phyloP scores from a whole-genome alignment of 2,329 filamentous ascomycete species.

The Colletotrichum trifolii region DNA sequence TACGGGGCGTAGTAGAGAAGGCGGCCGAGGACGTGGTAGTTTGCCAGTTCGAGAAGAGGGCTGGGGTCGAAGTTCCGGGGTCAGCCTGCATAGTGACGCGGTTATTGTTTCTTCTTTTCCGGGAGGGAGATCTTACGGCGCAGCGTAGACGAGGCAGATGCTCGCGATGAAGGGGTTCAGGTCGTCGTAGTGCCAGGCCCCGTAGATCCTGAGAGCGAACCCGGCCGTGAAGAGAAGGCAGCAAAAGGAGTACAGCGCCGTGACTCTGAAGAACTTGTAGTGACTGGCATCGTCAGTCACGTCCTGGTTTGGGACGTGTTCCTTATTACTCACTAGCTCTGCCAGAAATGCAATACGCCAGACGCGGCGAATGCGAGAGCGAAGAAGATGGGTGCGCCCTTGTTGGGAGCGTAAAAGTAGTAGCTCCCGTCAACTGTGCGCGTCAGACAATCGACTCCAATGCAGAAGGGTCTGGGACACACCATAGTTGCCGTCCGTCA shows the following conservation, averaged over 20 bases:
- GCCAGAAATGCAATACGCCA: constrained; percentile 53
- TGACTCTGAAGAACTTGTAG: constrained; percentile 68
- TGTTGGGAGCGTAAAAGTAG: constrained; percentile 60
- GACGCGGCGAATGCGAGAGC: constrained; percentile 52
- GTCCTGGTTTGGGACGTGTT: constrained; percentile 39
- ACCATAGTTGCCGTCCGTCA: constrained; percentile 49
- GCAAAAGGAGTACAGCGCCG: constrained; percentile 64
- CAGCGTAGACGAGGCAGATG: constrained; percentile 48
- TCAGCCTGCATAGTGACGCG: neutral
- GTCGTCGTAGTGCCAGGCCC: constrained; percentile 46
- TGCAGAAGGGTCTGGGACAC: constrained; percentile 5
- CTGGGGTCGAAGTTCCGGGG: constrained; percentile 41
- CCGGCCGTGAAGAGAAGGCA: constrained; percentile 65
- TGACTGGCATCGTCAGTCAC: constrained; percentile 49
- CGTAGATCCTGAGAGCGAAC: constrained; percentile 57
- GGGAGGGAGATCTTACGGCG: constrained; percentile 42
- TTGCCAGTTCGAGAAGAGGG: constrained; percentile 68
- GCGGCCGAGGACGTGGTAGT: constrained; percentile 71
- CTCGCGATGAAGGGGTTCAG: constrained; percentile 48
- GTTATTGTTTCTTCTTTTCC: too few species aligned
- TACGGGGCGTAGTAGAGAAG: constrained; percentile 71
- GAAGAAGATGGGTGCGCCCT: constrained; percentile 60
- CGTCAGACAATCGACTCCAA: neutral
- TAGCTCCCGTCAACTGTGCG: constrained; percentile 53
- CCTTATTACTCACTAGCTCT: constrained; percentile 52